A percentile compares a stretch with the other conserved stretches of the same genome.
Conservation (phyloP, 2,329 filamentous ascomycete species). For the Neospermospora avenae region DNA sequence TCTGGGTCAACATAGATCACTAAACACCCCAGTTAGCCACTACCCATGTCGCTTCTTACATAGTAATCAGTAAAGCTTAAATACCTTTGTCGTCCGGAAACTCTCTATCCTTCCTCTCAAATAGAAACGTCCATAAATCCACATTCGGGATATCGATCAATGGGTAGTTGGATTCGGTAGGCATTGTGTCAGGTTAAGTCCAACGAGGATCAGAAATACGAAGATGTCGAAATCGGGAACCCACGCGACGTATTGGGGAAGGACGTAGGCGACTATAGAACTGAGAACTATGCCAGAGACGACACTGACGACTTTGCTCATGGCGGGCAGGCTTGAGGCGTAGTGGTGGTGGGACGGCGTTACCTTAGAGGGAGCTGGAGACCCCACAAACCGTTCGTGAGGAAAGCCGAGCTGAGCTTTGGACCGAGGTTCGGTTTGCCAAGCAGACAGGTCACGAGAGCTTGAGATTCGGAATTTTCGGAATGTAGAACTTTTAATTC, state of each 20-base stretch:
- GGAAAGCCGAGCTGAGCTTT: too few relatives aligned
- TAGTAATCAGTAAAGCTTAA: too few relatives aligned
- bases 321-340: constrained; percentile 10
- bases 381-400: too few relatives aligned
- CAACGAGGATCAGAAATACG: constrained; percentile 27
- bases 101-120: constrained; percentile 61
- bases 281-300: constrained; percentile 26
- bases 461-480: too few relatives aligned
- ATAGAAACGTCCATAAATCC: constrained; percentile 77
- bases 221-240: constrained; percentile 28
- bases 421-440: too few relatives aligned
- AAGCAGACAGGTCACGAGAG: too few relatives aligned
- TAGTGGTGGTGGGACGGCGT: neutral
- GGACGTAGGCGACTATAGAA: constrained; percentile 19
- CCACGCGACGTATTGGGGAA: constrained; percentile 29
- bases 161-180: constrained; percentile 29
- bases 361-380: too few relatives aligned
- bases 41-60: neutral
- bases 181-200: constrained; percentile 32
- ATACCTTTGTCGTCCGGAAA: constrained; percentile 73
- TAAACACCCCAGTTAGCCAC: constrained; percentile 37
- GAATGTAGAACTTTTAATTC: too few relatives aligned
- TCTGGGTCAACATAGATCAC: constrained; percentile 77
- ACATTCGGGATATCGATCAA: constrained; percentile 65
- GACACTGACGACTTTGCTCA: constrained; percentile 23